Evolutionary conservation across 2,329 filamentous ascomycete species (phyloP).

Genomic region (Clonostachys chloroleuca): DNA sequence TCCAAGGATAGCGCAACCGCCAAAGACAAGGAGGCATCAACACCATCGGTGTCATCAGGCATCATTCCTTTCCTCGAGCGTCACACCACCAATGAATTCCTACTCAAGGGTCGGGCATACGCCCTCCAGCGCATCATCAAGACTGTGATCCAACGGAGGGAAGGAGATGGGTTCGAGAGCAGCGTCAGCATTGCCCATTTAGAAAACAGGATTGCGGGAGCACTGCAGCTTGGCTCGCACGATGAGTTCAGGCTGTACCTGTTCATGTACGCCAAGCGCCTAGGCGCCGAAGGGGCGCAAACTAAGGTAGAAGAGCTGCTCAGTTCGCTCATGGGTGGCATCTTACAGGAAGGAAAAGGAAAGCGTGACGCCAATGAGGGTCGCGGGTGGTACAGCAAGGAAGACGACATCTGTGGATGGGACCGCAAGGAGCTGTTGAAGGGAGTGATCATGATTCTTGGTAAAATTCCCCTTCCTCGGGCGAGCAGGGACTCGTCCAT

Average conservation of each 20-base stretch:
- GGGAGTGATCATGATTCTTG: constrained; percentile 87
- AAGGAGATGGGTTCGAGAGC: constrained; percentile 88
- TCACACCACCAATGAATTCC: constrained; percentile 88
- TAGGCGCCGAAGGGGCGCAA: constrained; percentile 83
- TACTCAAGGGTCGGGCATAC: constrained; percentile 88
- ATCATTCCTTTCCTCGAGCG: constrained; percentile 92
- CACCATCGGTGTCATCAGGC: constrained; percentile 70
- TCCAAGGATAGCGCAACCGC: constrained; percentile 36
- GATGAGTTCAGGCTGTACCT: constrained; percentile 94
- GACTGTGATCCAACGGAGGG: constrained; percentile 78
- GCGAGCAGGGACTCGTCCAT: not conserved
- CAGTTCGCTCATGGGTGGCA: constrained; percentile 73
- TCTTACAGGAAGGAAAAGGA: constrained; percentile 48
- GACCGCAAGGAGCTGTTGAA: constrained; percentile 81
- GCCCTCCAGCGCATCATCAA: constrained; percentile 91
- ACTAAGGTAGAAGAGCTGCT: constrained; percentile 91
- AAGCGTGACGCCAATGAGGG: constrained; percentile 42
- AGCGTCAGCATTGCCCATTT: constrained; percentile 90
- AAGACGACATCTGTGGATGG: constrained; percentile 83
- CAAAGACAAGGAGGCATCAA: constrained; percentile 39
- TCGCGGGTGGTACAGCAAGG: constrained; percentile 60
- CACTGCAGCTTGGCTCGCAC: constrained; percentile 75
- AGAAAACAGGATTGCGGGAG: constrained; percentile 89
- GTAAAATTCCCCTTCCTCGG: constrained; percentile 45
- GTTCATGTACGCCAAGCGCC: constrained; percentile 96